Conservation (phyloP, 2,329 filamentous ascomycete genomes). For the Claviceps sp. region DNA sequence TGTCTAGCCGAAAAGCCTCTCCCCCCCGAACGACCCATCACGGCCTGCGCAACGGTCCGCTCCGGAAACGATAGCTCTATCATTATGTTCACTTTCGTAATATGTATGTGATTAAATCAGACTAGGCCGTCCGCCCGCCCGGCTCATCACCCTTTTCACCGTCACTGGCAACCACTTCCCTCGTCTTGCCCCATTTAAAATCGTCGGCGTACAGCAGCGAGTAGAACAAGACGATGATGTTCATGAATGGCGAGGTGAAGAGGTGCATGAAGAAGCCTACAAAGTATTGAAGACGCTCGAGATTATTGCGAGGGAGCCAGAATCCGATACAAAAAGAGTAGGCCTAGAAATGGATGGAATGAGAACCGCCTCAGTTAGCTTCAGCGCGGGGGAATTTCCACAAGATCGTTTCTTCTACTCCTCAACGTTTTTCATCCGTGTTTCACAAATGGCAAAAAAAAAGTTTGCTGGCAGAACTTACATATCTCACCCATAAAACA, state of each 20-base stretch:
- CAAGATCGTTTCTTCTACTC: no score
- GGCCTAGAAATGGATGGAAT: constrained; percentile 11
- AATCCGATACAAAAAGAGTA: constrained; percentile 29
- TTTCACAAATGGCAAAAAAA: no score
- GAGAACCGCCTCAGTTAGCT: no score
- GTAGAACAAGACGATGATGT: constrained; percentile 28
- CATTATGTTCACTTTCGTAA: no score
- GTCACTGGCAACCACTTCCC: constrained; percentile 16
- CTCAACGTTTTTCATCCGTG: no score
- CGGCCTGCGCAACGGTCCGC: no score
- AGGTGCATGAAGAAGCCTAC: constrained; percentile 25
- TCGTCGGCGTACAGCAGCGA: constrained; percentile 29
- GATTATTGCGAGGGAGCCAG: constrained; percentile 26
- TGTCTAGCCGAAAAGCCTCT: no score
- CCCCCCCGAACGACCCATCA: no score
- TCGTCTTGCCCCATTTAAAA: constrained; percentile 33
- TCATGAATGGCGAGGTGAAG: constrained; percentile 26
- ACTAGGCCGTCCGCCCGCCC: background rate
- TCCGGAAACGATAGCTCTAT: no score
- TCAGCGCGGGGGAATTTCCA: no score
- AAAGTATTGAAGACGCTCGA: constrained; percentile 25
- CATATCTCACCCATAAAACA: constrained; percentile 24
- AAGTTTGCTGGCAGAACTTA: constrained; percentile 15
- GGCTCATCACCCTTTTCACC: background rate
- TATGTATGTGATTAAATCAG: no score